phyloP scores from a whole-genome alignment of 23 red algal species.

The Gracilaria gracilis region DNA sequence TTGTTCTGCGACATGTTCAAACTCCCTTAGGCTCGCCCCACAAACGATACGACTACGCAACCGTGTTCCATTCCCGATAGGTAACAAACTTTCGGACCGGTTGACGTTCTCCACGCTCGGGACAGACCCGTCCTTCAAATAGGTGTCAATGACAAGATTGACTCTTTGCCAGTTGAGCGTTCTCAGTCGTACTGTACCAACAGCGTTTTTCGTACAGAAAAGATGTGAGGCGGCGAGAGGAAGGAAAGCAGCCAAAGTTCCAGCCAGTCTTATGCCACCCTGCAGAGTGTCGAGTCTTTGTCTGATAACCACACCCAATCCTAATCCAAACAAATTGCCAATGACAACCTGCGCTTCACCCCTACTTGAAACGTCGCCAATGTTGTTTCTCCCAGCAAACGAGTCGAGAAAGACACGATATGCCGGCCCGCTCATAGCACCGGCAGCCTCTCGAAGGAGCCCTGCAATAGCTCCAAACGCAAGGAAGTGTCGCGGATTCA shows the following conservation, averaged over 20 bases:
- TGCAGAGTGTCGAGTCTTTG: constrained; percentile 42
- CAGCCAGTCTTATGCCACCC: constrained; percentile 32
- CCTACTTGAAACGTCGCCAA: constrained; percentile 86
- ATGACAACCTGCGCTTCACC: constrained; percentile 88
- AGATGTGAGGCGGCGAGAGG: constrained; percentile 68
- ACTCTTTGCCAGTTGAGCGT: constrained; percentile 87
- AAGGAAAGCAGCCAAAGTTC: constrained; percentile 43
- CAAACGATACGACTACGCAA: constrained; percentile 27
- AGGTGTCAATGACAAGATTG: constrained; percentile 37
- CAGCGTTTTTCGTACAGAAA: constrained; percentile 74
- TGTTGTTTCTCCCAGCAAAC: constrained; percentile 76
- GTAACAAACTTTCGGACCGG: constrained; percentile 23
- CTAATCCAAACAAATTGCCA: constrained; percentile 79
- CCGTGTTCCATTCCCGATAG: background rate
- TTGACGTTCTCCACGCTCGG: constrained; percentile 37
- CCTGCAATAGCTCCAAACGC: constrained; percentile 70
- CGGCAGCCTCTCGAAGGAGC: constrained; percentile 75
- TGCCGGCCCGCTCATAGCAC: constrained; percentile 76
- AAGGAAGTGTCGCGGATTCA: constrained; percentile 75
- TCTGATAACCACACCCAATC: constrained; percentile 61
- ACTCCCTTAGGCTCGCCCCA: constrained; percentile 43
- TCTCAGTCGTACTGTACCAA: constrained; percentile 70
- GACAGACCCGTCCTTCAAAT: constrained; percentile 25
- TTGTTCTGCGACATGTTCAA: constrained; percentile 32
- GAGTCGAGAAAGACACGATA: constrained; percentile 84